Evolutionary conservation across 768 basidiomycete species (phyloP).

Genomic region (Suillus subluteus): DNA sequence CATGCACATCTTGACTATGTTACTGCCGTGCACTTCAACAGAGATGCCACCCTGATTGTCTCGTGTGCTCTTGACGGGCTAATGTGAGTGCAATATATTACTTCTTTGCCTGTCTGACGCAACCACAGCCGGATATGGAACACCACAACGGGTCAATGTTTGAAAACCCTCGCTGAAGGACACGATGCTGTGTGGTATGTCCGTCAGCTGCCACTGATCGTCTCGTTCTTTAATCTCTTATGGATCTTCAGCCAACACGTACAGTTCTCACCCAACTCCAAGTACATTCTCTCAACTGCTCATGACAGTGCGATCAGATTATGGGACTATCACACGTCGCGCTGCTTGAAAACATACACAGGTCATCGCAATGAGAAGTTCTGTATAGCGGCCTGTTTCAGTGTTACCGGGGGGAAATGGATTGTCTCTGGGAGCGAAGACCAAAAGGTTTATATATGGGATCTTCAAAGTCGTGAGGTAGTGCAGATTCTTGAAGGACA

Average conservation of each 20-base stretch:
- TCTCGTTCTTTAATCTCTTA: constrained; percentile 3
- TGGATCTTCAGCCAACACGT: constrained; percentile 71
- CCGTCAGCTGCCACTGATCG: too few relatives aligned
- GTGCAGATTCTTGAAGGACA: constrained; percentile 83
- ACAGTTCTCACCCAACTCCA: constrained; percentile 94
- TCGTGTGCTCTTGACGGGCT: constrained; percentile 92
- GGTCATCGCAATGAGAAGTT: constrained; percentile 85
- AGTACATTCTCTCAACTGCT: constrained; percentile 91
- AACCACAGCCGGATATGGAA: constrained; percentile 90
- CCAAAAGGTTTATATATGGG: constrained; percentile 88
- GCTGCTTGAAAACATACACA: constrained; percentile 87
- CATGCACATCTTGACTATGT: constrained; percentile 96
- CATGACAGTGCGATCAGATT: constrained; percentile 92
- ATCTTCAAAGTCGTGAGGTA: constrained; percentile 84
- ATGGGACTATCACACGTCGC: constrained; percentile 93
- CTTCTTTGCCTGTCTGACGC: constrained; percentile 3
- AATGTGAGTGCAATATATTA: constrained; percentile 61
- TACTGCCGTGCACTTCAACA: constrained; percentile 92
- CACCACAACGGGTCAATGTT: constrained; percentile 87
- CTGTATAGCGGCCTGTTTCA: constrained; percentile 84
- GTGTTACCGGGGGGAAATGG: constrained; percentile 86
- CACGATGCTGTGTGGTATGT: constrained; percentile 78
- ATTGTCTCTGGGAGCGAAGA: constrained; percentile 93
- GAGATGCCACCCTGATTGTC: constrained; percentile 89
- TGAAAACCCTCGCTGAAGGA: constrained; percentile 94